Conservation (phyloP, 345 rosid genomes). For the Acer yangbiense region DNA sequence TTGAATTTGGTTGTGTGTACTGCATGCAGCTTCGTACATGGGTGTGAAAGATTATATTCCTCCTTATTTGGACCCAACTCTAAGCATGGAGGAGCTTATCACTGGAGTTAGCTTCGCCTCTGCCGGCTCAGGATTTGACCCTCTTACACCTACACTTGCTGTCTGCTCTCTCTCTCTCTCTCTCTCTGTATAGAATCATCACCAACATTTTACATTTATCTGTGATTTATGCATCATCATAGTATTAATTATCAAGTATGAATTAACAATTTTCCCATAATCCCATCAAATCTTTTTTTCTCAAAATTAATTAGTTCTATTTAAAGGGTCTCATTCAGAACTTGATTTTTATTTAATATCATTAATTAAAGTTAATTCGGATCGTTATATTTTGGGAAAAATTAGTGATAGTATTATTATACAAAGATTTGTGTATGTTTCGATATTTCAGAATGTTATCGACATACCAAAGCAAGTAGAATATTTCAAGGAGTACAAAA, state of each 20-base stretch:
- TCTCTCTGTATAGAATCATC: neutral
- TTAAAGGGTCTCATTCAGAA: too few relatives aligned
- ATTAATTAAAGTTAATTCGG: too few relatives aligned
- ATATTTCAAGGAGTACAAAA: conserved; percentile 58
- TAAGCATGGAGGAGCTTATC: conserved; percentile 60
- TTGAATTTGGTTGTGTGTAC: too few relatives aligned
- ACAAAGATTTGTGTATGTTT: too few relatives aligned
- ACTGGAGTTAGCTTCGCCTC: conserved; percentile 93
- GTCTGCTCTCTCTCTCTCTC: conserved; percentile 34
- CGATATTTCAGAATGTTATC: conserved; percentile 10
- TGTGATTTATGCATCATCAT: neutral
- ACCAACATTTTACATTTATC: neutral
- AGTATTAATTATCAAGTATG: too few relatives aligned
- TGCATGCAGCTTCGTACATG: conserved; percentile 57
- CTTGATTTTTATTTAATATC: too few relatives aligned
- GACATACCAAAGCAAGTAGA: conserved; percentile 43
- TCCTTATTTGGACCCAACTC: conserved; percentile 70
- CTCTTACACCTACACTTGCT: conserved; percentile 59
- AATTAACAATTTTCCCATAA: too few relatives aligned
- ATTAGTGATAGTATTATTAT: too few relatives aligned
- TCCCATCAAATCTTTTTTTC: too few relatives aligned
- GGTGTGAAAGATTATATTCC: conserved; percentile 75
- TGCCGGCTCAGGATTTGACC: conserved; percentile 83
- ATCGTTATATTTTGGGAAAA: too few relatives aligned
- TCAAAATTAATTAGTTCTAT: too few relatives aligned